phyloP scores from a whole-genome alignment of 1,139 yeast species.

The Hemisphaericaspora lyxosophila region DNA sequence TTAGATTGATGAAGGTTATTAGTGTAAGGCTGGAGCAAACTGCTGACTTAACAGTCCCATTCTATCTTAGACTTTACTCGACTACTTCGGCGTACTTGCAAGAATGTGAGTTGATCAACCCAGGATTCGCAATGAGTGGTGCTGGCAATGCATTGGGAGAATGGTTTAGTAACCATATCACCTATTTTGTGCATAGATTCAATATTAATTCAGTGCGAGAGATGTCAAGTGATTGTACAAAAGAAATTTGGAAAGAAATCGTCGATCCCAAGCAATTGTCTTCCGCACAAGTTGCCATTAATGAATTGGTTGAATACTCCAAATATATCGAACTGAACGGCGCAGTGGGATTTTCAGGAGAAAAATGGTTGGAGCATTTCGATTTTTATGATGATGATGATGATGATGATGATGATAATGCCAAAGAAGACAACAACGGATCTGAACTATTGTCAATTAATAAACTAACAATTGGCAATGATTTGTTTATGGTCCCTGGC shows the following conservation, averaged over 20 bases:
- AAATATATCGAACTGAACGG: conserved; percentile 39
- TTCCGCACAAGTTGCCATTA: conserved; percentile 50
- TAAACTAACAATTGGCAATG: conserved; percentile 39
- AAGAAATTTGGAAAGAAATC: conserved; percentile 79
- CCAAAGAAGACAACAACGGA: no score
- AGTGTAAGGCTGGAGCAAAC: conserved; percentile 76
- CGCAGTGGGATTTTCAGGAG: conserved; percentile 27
- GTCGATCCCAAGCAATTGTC: conserved; percentile 26
- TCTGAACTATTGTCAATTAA: conserved; percentile 14
- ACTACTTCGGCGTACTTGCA: conserved; percentile 68
- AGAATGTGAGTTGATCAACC: conserved; percentile 85
- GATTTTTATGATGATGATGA: conserved; percentile 23
- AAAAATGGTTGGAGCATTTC: conserved; percentile 48
- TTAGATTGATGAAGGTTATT: conserved; percentile 74
- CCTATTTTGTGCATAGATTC: conserved; percentile 55
- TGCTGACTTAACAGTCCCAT: conserved; percentile 51
- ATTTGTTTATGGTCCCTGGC: conserved; percentile 45
- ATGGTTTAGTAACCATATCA: conserved; percentile 65
- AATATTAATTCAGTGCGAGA: conserved; percentile 51
- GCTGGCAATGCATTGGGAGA: conserved; percentile 57
- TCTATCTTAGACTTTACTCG: conserved; percentile 66
- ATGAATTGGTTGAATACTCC: conserved; percentile 55
- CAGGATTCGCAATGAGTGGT: conserved; percentile 59
- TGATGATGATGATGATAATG: conserved; percentile 9
- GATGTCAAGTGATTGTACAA: conserved; percentile 54